Evolutionary conservation across 192 early-diverging fungal genomes (phyloP), one percentile per base, ranked within the genome.

Genomic region (Kappamyces sp.): DNA sequence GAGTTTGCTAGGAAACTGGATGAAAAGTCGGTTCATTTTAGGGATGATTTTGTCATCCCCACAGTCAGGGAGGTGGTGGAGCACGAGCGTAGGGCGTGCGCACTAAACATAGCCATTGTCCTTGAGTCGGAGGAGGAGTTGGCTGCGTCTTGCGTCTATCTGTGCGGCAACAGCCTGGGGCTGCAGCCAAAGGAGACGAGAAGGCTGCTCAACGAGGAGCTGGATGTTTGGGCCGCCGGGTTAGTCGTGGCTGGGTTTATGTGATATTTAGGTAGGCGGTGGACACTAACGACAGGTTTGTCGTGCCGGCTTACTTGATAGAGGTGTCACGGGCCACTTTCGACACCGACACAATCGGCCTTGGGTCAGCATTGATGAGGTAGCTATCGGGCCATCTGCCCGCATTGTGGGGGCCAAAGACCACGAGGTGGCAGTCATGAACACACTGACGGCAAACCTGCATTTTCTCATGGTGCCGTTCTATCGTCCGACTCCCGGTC

Each of bases 161-260:
- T 98, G 49, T 90, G 91, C 69, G 96, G 96, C 31, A 97, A 98
- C 75, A 95, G 92, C 5, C 80, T 98, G 8, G 93, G 96, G 3
- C 75, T 97, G 60, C 77, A 88, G 67, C 92, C 96, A 38, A 80
- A 76, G 41, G 67, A 74, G 8, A 79, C 88, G 0, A 68, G 77
- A 15, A 69, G 71, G 6, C 67, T 87, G 3, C 64, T 98, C n/a
- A 79, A 75, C 46, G 83, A 98, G 72, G 96, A 98, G 67, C 72
- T 98, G 59, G 85, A 94, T 47, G 84, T 87, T 40, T 98, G 96
- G 96, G 85, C 80, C 51, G 61, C 75, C 48, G 49, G 71, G 86
- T 84, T 65, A 61, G 61, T 72, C 40, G 52, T 63, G 9, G 36
- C 46, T 42, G 61, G 32, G 10, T 49, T 33, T 10, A 66, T 51